These are phyloP conservation scores for Pulicaria dysenterica DNA, from an alignment of 129 eudicot species.

Conservation along the genomic window DNA sequence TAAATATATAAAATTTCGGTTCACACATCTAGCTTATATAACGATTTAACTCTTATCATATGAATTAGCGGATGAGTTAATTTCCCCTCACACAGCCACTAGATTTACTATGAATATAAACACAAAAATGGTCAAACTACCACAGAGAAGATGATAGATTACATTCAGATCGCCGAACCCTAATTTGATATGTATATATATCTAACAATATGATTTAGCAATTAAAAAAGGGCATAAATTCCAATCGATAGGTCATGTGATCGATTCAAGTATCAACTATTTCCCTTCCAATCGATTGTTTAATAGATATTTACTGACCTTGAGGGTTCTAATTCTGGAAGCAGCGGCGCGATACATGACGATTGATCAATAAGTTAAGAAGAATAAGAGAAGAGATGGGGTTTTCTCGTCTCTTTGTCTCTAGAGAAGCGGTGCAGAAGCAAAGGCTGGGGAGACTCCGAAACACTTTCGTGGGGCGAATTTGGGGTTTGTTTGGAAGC, in stretches of 20 bases:
- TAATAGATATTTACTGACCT: constrained; percentile 42
- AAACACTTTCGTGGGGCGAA: constrained; percentile 19
- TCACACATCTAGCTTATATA: no score
- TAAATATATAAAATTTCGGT: no score
- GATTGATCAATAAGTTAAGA: constrained; percentile 8
- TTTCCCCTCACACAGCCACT: constrained; percentile 7
- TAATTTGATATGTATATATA: background rate
- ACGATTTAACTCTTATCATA: no score
- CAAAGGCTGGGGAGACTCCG: background rate
- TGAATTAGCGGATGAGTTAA: no score
- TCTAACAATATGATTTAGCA: background rate
- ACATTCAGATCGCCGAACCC: constrained; percentile 26
- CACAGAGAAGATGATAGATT: constrained; percentile 1
- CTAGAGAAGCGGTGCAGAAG: constrained; percentile 14
- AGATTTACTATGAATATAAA: constrained; percentile 1
- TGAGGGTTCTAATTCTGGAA: constrained; percentile 67
- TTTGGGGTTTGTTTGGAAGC: constrained; percentile 38
- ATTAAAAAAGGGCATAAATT: background rate
- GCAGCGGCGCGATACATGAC: constrained; percentile 74
- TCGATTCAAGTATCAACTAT: background rate
- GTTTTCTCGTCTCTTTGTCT: background rate
- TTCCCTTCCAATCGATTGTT: background rate
- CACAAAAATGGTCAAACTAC: constrained; percentile 19
- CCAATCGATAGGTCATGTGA: constrained; percentile 17
- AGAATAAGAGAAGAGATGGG: constrained; percentile 4